Conservation (phyloP, 1,284 basidiomycete genomes). For the Trametes polyzona region DNA sequence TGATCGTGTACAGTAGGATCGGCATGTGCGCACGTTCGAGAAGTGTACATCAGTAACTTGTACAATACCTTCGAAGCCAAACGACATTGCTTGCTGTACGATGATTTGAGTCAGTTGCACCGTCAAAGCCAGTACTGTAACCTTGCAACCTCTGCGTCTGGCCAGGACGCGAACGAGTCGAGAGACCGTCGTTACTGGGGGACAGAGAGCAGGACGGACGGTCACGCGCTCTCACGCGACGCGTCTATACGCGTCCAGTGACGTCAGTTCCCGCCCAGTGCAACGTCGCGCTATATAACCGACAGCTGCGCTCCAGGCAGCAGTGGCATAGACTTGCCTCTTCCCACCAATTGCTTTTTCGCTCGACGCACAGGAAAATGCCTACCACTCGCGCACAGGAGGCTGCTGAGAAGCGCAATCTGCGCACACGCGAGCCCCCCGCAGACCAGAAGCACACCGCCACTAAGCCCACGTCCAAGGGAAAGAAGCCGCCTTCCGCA, state of each 20-base stretch:
- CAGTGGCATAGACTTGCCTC: no score
- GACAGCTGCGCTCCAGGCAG: neutral
- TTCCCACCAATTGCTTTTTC: no score
- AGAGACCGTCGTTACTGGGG: no score
- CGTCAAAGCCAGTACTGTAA: no score
- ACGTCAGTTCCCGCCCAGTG: slow-evolving; percentile 13
- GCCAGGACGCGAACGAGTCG: no score
- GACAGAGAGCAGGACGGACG: neutral
- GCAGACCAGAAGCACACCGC: slow-evolving; percentile 3
- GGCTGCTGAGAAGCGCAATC: slow-evolving; percentile 22
- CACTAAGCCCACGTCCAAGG: slow-evolving; percentile 12
- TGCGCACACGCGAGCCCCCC: neutral
- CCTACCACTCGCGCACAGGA: slow-evolving; percentile 43
- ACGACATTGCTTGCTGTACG: no score
- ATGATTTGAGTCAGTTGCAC: no score
- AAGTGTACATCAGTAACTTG: no score
- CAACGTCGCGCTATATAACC: slow-evolving; percentile 10
- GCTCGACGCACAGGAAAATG: slow-evolving; percentile 19
- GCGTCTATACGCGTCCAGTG: slow-evolving; percentile 5
- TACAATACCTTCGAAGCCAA: no score
- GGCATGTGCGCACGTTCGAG: neutral
- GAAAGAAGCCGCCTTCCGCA: slow-evolving; percentile 18
- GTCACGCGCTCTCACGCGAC: neutral
- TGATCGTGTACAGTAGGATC: neutral
- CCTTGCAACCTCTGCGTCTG: no score